A percentile compares a stretch with the other conserved stretches of the same genome.
phyloP scores from a whole-genome alignment of 208 protist genomes.

The Leishmania gerbilli region DNA sequence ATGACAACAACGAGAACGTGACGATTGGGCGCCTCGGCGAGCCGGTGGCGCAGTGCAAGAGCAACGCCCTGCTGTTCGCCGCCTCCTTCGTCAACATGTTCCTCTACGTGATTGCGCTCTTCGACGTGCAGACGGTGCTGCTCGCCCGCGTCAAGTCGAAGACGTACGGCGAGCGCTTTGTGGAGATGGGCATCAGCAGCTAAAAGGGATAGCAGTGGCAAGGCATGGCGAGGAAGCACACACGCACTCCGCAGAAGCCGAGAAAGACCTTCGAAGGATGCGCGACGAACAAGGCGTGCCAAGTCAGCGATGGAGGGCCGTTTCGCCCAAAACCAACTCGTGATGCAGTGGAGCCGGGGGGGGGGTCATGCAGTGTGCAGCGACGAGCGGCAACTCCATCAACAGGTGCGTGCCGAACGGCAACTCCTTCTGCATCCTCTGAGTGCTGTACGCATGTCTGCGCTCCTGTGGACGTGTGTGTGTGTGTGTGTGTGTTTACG shows the following conservation, averaged over 20 bases:
- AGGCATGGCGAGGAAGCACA: neutral
- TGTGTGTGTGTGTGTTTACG: neutral
- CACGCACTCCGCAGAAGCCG: slow-evolving; percentile 11
- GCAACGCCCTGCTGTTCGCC: slow-evolving; percentile 57
- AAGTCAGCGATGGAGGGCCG: neutral
- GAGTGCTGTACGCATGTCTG: neutral
- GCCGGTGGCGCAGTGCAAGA: slow-evolving; percentile 50
- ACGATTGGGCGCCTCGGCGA: slow-evolving; percentile 58
- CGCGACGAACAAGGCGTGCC: neutral
- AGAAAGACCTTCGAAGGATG: slow-evolving; percentile 6
- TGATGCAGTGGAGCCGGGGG: neutral
- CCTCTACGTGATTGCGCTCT: slow-evolving; percentile 68
- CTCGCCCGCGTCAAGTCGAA: slow-evolving; percentile 78
- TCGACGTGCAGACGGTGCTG: slow-evolving; percentile 83
- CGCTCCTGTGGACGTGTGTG: neutral
- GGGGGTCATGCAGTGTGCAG: neutral
- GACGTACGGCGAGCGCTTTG: slow-evolving; percentile 83
- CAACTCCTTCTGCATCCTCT: neutral
- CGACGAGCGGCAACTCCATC: neutral
- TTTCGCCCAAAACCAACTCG: neutral
- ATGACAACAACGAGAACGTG: slow-evolving; percentile 34
- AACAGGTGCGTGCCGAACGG: neutral
- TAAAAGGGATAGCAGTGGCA: slow-evolving; percentile 24
- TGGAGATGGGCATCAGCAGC: slow-evolving; percentile 85
- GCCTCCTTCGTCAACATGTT: slow-evolving; percentile 59